Evolutionary conservation across 1,284 basidiomycete genomes (phyloP).

Genomic region (Sporisorium iseilematis-ciliati): DNA sequence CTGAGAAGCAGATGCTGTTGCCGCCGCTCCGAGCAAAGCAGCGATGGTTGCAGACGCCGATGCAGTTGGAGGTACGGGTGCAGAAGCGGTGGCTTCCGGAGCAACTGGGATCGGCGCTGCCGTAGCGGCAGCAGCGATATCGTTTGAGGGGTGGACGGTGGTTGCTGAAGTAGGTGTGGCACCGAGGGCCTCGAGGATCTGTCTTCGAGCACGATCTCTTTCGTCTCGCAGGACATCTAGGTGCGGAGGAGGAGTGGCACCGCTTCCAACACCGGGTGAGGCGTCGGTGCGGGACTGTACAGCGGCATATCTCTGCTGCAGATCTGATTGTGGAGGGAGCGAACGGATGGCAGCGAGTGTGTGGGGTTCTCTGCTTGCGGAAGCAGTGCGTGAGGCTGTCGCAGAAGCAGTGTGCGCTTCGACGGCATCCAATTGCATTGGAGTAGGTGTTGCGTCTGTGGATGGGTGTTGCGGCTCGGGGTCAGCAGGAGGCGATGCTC

Average conservation of each 20-base stretch:
- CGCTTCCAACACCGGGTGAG: constrained; percentile 10
- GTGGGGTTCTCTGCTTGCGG: not conserved
- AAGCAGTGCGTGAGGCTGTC: not conserved
- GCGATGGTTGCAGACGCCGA: constrained; percentile 31
- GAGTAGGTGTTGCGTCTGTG: not conserved
- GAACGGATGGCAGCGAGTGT: not conserved
- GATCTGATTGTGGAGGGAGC: constrained; percentile 2
- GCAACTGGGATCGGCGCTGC: not conserved
- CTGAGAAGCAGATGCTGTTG: constrained; percentile 1
- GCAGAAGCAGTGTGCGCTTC: not conserved
- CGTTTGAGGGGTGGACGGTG: not conserved
- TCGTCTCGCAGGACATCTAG: constrained; percentile 39
- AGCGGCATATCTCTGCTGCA: constrained; percentile 16
- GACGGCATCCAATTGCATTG: constrained; percentile 23
- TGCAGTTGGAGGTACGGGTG: not conserved
- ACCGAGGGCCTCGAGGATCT: constrained; percentile 37
- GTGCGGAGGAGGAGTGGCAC: constrained; percentile 46
- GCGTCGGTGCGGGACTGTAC: constrained; percentile 10
- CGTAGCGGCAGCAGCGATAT: not conserved
- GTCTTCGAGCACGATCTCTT: constrained; percentile 43
- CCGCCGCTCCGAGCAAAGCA: constrained; percentile 30
- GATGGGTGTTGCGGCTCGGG: not conserved
- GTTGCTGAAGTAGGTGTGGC: not conserved
- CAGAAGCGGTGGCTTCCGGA: not conserved
- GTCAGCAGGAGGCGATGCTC: constrained; percentile 1